phyloP scores from a whole-genome alignment of 2,329 filamentous ascomycete genomes.

The Ascochyta koolunga region DNA sequence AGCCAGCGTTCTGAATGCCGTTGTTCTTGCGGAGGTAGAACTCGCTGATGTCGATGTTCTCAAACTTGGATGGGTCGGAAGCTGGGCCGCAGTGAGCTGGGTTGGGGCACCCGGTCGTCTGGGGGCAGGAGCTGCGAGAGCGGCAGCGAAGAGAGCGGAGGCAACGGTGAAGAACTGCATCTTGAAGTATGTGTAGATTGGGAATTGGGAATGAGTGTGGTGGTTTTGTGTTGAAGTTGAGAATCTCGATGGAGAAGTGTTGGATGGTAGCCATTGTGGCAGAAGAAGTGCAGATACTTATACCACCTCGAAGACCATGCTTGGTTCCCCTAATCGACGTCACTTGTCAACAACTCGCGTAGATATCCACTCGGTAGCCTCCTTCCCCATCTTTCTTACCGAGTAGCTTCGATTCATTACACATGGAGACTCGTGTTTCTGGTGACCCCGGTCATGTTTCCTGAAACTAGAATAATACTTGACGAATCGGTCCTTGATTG shows the following conservation, averaged over 20 bases:
- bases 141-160: slow-evolving; percentile 25
- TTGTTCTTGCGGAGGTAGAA: slow-evolving; percentile 29
- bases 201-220: neutral
- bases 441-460: neutral
- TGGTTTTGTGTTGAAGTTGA: neutral
- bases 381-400: slow-evolving; percentile 6
- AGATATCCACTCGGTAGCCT: neutral
- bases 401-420: slow-evolving; percentile 1
- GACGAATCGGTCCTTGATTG: neutral
- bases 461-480: neutral
- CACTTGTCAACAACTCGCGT: neutral
- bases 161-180: slow-evolving; percentile 31
- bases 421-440: neutral
- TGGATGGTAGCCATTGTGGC: neutral
- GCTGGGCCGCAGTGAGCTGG: slow-evolving; percentile 25
- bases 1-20: slow-evolving; percentile 23
- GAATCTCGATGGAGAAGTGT: slow-evolving; percentile 1
- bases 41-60: slow-evolving; percentile 29
- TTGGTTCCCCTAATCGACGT: slow-evolving; percentile 6
- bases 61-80: slow-evolving; percentile 17
- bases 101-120: slow-evolving; percentile 30
- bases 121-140: slow-evolving; percentile 27
- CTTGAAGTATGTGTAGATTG: neutral
- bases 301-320: slow-evolving; percentile 8
- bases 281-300: slow-evolving; percentile 17